Base-by-base conservation (phyloP, 306 rosid genomes). In the Ceratonia siliqua region DNA sequence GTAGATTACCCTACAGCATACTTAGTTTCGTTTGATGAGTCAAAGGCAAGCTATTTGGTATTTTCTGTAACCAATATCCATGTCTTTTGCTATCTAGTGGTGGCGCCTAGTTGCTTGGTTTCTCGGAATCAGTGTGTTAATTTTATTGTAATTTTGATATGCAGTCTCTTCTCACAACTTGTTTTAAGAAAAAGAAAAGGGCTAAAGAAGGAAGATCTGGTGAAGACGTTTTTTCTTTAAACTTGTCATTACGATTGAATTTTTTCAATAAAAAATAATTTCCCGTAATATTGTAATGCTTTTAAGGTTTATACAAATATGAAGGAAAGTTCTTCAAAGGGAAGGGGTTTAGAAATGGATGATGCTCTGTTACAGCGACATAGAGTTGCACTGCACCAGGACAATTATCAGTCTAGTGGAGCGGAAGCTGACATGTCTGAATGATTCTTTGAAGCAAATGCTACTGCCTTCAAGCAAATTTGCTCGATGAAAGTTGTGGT, bases 121-220 rank as follows among this genome's bases (percentile, higher is more conserved):
- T 30, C 63, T 36, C 70, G 0, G 43, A 45, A 9, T 68, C 59
- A n/a, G n/a, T n/a, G n/a, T 61, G 56, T 66, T 77, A 49, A 81
- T 46, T 73, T 72, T 59, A 46, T 62, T 12, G 54, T 78, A 43
- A 49, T 39, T 66, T 81, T 78, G 55, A 64, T 75, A 33, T 66
- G 74, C 95, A 95, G 99, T 96, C 99, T 35, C 99, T 95, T 83
- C 97, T 98, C 18, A 89, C 92, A 20, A 83, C 93, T 95, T 66
- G 85, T 89, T 70, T 79, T 90, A 76, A 90, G 97, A 70, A 92
- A 95, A 78, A n/a, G n/a, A 95, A 95, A 89, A 90, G 97, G 85
- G 86, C 99, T 27, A 89, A 74, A 78, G 99, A 95, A 77, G 99
- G 93, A 70, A 87, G 94, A 86, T 82, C 93, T 11, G 81, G 62